phyloP scores from a whole-genome alignment of 108 stramenopile species.

The Phaeodactylum tricornutum region DNA sequence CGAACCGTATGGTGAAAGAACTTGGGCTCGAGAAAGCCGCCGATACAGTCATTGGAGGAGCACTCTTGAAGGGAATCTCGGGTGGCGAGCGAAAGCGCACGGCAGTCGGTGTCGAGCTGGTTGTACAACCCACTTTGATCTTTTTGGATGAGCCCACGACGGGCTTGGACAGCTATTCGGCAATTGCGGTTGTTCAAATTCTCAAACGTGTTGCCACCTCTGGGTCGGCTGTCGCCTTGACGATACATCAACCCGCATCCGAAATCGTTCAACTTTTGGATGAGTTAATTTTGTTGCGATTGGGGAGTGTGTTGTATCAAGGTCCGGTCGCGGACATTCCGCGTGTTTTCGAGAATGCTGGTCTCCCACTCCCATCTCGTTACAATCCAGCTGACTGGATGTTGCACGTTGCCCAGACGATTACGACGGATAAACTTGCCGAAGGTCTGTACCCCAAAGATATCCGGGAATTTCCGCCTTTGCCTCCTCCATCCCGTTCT shows the following conservation, averaged over 20 bases:
- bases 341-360: constrained; percentile 29
- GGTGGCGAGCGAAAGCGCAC: constrained; percentile 75
- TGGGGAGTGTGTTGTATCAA: constrained; percentile 62
- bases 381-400: constrained; percentile 82
- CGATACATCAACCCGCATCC: constrained; percentile 86
- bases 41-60: constrained; percentile 39
- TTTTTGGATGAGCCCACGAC: constrained; percentile 19
- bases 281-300: constrained; percentile 58
- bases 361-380: constrained; percentile 45
- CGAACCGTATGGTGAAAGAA: constrained; percentile 59
- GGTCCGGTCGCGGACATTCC: constrained; percentile 40
- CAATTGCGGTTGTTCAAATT: constrained; percentile 58
- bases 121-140: constrained; percentile 45
- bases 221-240: constrained; percentile 68
- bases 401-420: constrained; percentile 50
- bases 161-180: constrained; percentile 32
- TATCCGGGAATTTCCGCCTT: too few species aligned
- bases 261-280: constrained; percentile 78
- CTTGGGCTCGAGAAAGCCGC: constrained; percentile 61
- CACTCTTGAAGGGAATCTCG: constrained; percentile 58
- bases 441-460: too few species aligned
- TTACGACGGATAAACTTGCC: constrained; percentile 29
- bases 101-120: constrained; percentile 67
- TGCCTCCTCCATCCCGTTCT: too few species aligned
- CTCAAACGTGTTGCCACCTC: constrained; percentile 74